phyloP scores from a whole-genome alignment of 2,329 filamentous ascomycete genomes.

The Epichloe scottii region DNA sequence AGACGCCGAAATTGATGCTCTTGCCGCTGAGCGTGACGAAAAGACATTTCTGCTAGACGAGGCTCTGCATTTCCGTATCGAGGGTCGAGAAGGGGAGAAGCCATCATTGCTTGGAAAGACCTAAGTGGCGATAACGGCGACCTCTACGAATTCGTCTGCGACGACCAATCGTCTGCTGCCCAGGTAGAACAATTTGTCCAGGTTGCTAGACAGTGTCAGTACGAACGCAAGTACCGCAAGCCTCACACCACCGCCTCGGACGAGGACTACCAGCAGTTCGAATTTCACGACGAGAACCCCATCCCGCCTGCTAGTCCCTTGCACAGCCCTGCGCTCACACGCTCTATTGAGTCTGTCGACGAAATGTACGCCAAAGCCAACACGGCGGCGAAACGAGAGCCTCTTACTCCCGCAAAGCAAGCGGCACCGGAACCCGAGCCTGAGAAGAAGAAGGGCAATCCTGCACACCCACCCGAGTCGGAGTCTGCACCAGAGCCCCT shows the following conservation, averaged over 20 bases:
- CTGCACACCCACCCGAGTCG: conserved; percentile 1
- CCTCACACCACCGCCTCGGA: conserved; percentile 70
- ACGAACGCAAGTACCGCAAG: conserved; percentile 87
- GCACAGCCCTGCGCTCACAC: conserved; percentile 42
- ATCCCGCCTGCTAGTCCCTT: conserved; percentile 53
- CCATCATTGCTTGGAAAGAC: conserved; percentile 88
- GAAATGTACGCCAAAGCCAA: conserved; percentile 43
- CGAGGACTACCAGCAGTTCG: conserved; percentile 69
- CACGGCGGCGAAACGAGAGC: conserved; percentile 31
- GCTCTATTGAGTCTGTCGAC: conserved; percentile 45
- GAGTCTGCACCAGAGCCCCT: conserved; percentile 46
- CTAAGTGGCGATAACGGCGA: conserved; percentile 87
- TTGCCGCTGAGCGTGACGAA: conserved; percentile 79
- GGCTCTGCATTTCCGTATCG: conserved; percentile 72
- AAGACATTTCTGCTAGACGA: conserved; percentile 96
- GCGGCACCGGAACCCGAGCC: conserved; percentile 11
- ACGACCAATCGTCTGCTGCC: conserved; percentile 53
- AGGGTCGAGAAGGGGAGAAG: conserved; percentile 71
- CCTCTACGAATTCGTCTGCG: conserved; percentile 96
- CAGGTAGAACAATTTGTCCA: conserved; percentile 72
- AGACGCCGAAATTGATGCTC: conserved; percentile 62
- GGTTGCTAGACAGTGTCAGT: conserved; percentile 84
- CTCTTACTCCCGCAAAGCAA: conserved; percentile 16
- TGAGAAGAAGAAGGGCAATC: not conserved
- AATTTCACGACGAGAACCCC: conserved; percentile 54